phyloP scores from a whole-genome alignment of 352 stramenopile species.

The Phytophthora brassicae region DNA sequence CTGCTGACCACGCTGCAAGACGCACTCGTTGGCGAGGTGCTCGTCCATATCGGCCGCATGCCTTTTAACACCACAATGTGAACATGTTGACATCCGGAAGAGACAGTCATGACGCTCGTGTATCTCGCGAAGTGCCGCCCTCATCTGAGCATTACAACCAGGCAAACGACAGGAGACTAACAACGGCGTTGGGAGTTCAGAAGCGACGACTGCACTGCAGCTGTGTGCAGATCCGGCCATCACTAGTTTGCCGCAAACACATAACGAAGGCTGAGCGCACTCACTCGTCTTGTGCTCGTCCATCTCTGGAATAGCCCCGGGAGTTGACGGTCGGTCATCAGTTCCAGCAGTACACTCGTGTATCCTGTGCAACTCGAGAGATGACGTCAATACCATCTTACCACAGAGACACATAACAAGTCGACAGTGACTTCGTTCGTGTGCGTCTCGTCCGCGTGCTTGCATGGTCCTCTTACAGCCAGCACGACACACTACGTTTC shows the following conservation, averaged over 20 bases:
- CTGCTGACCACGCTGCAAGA: slow-evolving; percentile 30
- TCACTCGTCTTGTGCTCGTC: slow-evolving; percentile 38
- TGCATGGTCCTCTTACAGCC: slow-evolving; percentile 55
- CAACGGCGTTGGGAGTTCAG: not conserved
- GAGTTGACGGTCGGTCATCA: not conserved
- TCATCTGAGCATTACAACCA: slow-evolving; percentile 32
- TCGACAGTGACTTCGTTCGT: slow-evolving; percentile 71
- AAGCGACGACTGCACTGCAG: not conserved
- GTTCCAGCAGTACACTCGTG: slow-evolving; percentile 43
- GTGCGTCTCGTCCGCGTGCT: slow-evolving; percentile 51
- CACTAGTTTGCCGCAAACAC: slow-evolving; percentile 24
- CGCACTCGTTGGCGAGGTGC: slow-evolving; percentile 47
- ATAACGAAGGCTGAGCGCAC: slow-evolving; percentile 29
- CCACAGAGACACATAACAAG: slow-evolving; percentile 64
- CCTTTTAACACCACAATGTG: slow-evolving; percentile 36
- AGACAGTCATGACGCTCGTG: slow-evolving; percentile 62
- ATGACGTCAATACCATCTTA: slow-evolving; percentile 66
- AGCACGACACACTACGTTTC: slow-evolving; percentile 48
- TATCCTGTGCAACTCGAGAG: slow-evolving; percentile 53
- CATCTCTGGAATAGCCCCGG: slow-evolving; percentile 19
- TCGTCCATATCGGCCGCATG: slow-evolving; percentile 46
- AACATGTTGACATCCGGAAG: slow-evolving; percentile 39
- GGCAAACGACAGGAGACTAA: slow-evolving; percentile 25
- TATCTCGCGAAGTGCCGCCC: slow-evolving; percentile 42
- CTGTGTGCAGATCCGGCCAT: slow-evolving; percentile 13